Base-by-base conservation (phyloP, 345 rosid species). In the Gynandropsis gynandra region DNA sequence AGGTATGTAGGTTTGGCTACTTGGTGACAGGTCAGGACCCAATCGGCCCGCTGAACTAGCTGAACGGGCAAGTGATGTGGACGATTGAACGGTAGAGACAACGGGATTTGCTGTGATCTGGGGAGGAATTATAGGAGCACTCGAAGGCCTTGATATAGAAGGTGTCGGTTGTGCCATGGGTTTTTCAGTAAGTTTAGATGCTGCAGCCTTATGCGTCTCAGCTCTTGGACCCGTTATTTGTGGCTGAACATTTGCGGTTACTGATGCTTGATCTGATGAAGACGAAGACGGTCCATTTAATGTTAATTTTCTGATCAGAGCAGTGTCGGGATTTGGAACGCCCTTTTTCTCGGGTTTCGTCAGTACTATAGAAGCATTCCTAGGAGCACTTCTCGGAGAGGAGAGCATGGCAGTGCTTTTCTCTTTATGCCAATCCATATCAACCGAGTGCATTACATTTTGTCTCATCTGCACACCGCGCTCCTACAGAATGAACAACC, bases 1-100 rank as follows among this genome's bases (percentile, higher is more conserved):
- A 44, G 98, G 92, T 50, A 58, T 69, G 75, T 52, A 77, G 60
- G 80, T 63, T 34, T 67, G 85, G 57, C 63, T 67, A 44, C 74
- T 67, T 13, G 76, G 47, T 19, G 81, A 58, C 18, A 83, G 58
- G 4, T 87, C 95, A 21, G 86, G 82, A 51, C 84, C 87, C 34
- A 92, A 61, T 41, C 84, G 78, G 14, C 93, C 93, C 54, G 83
- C 74, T 57, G 95, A 93, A 79, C 95, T 87, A 32, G 76, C 78
- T 15, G 96, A 82, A 32, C 92, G 87, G 35, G 92, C 71, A 49
- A 92, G 89, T 18, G 59, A 62, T 13, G 95, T 76, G 20, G 76
- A 18, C 12, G 86, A 50, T 53, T 79, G 89, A 67, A 74, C 79
- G 69, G 72, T 16, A 48, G 96, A 73, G 44, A 71, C 58, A 27